Percentiles rank a stretch among this genome's conserved stretches.
Evolutionary conservation across 169 alveolate species (phyloP).

Genomic region (Eimeria acervulina): DNA sequence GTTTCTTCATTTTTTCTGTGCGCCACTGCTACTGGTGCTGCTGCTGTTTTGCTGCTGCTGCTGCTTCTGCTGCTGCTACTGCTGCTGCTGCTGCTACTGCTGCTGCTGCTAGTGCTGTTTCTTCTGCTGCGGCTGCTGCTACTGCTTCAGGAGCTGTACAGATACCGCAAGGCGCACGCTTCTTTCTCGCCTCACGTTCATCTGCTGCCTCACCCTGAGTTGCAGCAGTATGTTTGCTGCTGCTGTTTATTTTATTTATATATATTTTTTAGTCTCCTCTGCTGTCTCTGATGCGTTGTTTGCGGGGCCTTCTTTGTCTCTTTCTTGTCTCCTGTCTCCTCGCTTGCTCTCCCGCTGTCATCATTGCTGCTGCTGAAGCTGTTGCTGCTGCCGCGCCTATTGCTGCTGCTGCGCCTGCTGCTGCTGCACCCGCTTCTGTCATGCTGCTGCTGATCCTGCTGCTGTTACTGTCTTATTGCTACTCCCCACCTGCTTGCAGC

Average conservation of each 20-base stretch:
- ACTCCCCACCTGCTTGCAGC: background rate
- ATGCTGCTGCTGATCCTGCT: too few species aligned
- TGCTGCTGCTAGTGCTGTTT: background rate
- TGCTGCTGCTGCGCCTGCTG: too few species aligned
- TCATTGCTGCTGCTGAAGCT: too few species aligned
- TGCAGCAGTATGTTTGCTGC: slow-evolving; percentile 50
- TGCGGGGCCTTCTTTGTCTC: too few species aligned
- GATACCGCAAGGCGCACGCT: slow-evolving; percentile 67
- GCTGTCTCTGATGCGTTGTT: too few species aligned
- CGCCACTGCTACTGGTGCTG: too few species aligned
- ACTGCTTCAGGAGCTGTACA: slow-evolving; percentile 32
- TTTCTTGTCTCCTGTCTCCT: too few species aligned
- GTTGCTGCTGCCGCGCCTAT: too few species aligned
- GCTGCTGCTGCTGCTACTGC: background rate
- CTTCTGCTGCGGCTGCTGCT: background rate
- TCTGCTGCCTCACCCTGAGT: slow-evolving; percentile 37
- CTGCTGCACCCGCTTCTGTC: too few species aligned
- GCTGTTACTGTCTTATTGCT: background rate
- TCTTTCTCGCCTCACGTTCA: slow-evolving; percentile 52
- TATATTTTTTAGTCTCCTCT: too few species aligned
- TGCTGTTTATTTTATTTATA: background rate
- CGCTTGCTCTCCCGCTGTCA: too few species aligned
- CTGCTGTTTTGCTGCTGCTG: background rate
- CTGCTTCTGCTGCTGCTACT: background rate
- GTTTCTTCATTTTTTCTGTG: too few species aligned